Conservation (phyloP, 768 basidiomycete species). For the Kondoa subrosea region DNA sequence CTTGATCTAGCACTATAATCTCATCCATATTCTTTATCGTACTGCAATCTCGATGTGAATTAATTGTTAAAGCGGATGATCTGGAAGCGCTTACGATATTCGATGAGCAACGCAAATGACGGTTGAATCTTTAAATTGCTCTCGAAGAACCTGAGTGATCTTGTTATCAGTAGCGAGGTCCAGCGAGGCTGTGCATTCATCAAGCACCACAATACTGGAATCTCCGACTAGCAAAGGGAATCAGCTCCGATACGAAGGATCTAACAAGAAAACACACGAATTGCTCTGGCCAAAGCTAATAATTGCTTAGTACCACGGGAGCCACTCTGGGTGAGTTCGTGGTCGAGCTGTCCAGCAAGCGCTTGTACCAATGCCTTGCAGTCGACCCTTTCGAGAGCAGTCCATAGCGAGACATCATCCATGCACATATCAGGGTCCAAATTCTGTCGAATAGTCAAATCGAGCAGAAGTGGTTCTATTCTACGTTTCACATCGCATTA, state of each 20-base stretch:
- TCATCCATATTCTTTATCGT: constrained; percentile 18
- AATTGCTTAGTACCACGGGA: constrained; percentile 15
- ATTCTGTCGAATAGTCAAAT: constrained; percentile 16
- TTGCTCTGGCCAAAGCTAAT: constrained; percentile 26
- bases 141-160: constrained; percentile 23
- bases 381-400: constrained; percentile 14
- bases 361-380: constrained; percentile 16
- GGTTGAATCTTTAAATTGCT: constrained; percentile 20
- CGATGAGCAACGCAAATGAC: constrained; percentile 27
- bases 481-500: too few relatives aligned
- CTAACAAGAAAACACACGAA: constrained; percentile 10
- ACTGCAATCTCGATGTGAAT: too few relatives aligned
- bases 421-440: constrained; percentile 14
- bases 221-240: constrained; percentile 12
- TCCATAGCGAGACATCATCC: constrained; percentile 14
- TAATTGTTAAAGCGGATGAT: too few relatives aligned
- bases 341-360: constrained; percentile 17
- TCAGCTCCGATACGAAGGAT: neutral
- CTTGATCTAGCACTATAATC: neutral
- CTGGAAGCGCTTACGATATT: too few relatives aligned
- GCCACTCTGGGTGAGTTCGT: neutral
- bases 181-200: constrained; percentile 28
- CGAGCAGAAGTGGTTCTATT: constrained; percentile 16
- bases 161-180: constrained; percentile 23
- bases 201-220: constrained; percentile 25